These are phyloP conservation scores for Fusarium aywerte DNA, from an alignment of 2,329 filamentous ascomycete genomes.

Conservation along the genomic window DNA sequence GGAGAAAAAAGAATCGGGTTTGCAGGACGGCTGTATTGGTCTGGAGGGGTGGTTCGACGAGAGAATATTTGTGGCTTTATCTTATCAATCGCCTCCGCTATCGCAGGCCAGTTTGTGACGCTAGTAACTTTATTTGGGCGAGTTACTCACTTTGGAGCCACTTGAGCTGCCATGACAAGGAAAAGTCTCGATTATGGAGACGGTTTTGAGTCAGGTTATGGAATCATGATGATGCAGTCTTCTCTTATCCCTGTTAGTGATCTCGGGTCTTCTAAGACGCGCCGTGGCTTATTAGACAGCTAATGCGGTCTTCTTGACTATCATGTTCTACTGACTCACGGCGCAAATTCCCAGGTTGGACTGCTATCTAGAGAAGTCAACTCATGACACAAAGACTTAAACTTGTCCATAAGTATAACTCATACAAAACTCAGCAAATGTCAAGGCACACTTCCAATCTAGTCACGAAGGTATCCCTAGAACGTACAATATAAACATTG, in stretches of 20 bases:
- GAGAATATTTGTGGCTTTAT: conserved; percentile 42
- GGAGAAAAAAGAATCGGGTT: not conserved
- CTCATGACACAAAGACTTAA: not conserved
- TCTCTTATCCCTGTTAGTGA: not conserved
- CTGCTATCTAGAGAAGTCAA: not conserved
- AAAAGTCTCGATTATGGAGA: conserved; percentile 5
- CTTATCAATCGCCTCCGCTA: conserved; percentile 49
- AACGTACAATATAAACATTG: not conserved
- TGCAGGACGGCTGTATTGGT: not conserved
- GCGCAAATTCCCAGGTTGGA: not conserved
- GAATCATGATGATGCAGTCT: conserved; percentile 4
- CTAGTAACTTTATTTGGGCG: conserved; percentile 15
- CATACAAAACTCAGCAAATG: not conserved
- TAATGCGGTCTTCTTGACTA: not conserved
- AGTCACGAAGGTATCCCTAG: not conserved
- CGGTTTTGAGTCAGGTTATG: conserved; percentile 12
- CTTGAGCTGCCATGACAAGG: not conserved
- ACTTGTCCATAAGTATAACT: not conserved
- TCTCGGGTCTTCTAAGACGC: not conserved
- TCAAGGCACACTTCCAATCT: not conserved
- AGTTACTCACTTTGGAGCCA: conserved; percentile 24
- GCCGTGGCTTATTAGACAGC: not conserved
- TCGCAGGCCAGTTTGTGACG: conserved; percentile 39
- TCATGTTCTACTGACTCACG: conserved; percentile 1
- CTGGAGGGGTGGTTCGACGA: conserved; percentile 15